Evolutionary conservation across 2,329 filamentous ascomycete genomes (phyloP).

Genomic region (Exophiala oligosperma): DNA sequence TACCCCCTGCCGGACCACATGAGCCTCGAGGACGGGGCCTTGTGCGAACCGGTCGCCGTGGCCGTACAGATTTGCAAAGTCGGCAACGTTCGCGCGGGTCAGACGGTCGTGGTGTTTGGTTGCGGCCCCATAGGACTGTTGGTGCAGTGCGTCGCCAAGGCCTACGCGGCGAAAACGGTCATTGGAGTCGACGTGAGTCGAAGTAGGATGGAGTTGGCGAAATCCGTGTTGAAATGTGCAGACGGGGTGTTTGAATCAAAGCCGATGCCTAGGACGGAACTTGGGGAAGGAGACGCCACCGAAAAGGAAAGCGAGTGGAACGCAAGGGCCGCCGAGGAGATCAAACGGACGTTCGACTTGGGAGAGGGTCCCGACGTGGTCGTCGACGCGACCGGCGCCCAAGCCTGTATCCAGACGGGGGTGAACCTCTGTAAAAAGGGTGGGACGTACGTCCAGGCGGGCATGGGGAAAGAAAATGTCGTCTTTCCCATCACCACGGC

Average conservation of each 20-base stretch:
- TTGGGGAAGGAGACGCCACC: neutral
- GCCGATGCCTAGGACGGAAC: constrained; percentile 25
- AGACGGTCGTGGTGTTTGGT: constrained; percentile 51
- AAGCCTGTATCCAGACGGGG: constrained; percentile 51
- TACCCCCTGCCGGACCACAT: constrained; percentile 49
- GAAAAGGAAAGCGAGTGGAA: constrained; percentile 40
- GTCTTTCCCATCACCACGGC: constrained; percentile 53
- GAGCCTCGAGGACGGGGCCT: constrained; percentile 52
- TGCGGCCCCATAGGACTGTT: constrained; percentile 53
- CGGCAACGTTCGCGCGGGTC: constrained; percentile 41
- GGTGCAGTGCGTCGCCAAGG: constrained; percentile 49
- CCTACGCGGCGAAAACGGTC: constrained; percentile 47
- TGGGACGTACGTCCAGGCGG: constrained; percentile 53
- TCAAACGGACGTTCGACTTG: constrained; percentile 42
- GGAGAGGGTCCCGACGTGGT: constrained; percentile 52
- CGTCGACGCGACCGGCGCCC: constrained; percentile 50
- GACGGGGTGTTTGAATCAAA: constrained; percentile 46
- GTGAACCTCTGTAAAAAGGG: constrained; percentile 48
- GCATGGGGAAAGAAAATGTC: constrained; percentile 50
- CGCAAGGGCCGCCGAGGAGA: constrained; percentile 40
- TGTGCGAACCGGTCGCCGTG: constrained; percentile 56
- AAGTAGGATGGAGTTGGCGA: constrained; percentile 45
- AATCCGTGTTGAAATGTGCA: constrained; percentile 30
- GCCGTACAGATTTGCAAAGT: constrained; percentile 50
- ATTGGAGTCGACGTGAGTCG: constrained; percentile 50